A percentile compares a stretch with the other conserved stretches of the same genome.
phyloP scores from a whole-genome alignment of 1,284 basidiomycete species.

The Fomes fomentarius region DNA sequence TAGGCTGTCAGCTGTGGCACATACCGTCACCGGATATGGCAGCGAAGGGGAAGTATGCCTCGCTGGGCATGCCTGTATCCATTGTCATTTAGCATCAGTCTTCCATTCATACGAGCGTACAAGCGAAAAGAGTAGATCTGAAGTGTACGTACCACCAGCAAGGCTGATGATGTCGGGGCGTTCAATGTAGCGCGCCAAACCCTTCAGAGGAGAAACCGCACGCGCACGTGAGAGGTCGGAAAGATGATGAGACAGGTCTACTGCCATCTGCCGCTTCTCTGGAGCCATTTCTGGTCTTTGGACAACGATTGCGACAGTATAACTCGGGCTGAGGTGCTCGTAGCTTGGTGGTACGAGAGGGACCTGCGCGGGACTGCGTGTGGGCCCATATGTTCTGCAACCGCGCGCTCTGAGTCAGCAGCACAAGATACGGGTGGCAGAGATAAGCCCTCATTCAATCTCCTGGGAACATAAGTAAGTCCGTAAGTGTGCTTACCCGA shows the following conservation, averaged over 20 bases:
- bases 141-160: constrained; percentile 53
- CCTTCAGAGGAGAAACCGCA: constrained; percentile 64
- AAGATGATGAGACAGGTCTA: constrained; percentile 65
- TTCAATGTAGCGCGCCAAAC: constrained; percentile 55
- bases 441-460: too few relatives aligned
- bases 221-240: constrained; percentile 57
- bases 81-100: not conserved
- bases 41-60: constrained; percentile 67
- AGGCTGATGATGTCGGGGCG: constrained; percentile 56
- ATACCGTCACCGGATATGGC: constrained; percentile 50
- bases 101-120: not conserved
- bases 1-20: constrained; percentile 26
- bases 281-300: constrained; percentile 15
- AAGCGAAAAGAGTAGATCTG: not conserved
- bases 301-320: constrained; percentile 17
- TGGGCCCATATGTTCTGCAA: too few relatives aligned
- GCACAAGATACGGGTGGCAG: too few relatives aligned
- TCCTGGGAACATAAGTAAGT: too few relatives aligned
- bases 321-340: constrained; percentile 8
- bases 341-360: not conserved
- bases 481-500: too few relatives aligned
- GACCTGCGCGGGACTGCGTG: too few relatives aligned
- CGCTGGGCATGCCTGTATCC: constrained; percentile 56
- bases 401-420: too few relatives aligned
- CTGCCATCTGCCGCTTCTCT: constrained; percentile 46